Evolutionary conservation across 2,329 filamentous ascomycete species (phyloP), one percentile per base, ranked within the genome.

Genomic region (Sordariomycetes sp.): DNA sequence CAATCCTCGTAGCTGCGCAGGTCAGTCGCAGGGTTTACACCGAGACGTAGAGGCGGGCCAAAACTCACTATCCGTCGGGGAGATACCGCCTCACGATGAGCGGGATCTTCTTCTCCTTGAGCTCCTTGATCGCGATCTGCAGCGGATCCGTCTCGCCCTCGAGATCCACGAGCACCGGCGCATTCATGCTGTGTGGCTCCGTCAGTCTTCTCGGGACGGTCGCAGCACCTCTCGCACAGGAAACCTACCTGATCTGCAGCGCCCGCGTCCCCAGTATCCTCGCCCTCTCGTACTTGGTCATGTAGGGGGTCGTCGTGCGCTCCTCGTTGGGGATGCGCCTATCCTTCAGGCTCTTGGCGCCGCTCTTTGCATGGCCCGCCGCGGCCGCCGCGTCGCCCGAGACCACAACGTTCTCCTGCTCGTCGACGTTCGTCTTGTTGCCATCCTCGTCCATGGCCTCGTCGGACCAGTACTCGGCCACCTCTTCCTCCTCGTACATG

Each of bases 221-320:
- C 64, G 11, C n/a, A 18, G 56, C 48, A n/a, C 53, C 48, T n/a
- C 54, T 18, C 37, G 6, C 37, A n/a, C 20, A 3, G 20, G 4
- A 35, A 20, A 22, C 37, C 20, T 73, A 95, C 90, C 90, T 97
- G 69, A 99, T 97, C 74, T 99, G 94, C 69, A 97, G 74, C 48
- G 94, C 94, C 64, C 94, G 82, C 48, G 94, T 97, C 54, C 94
- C 94, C 63, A 99, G 76, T 60, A 99, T 93, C 69, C 94, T 86
- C 62, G 94, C 94, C 66, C 87, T 84, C 79, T 99, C 94, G 75
- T 99, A 99, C 77, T 99, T 99, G 64, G 94, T 99, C 93, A 99
- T 96, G 76, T 97, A 99, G 2, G 93, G 94, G 32, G 94, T 99
- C 10, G 94, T 99, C 25, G 84, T 88, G 66, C 94, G 85, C 74